Conservation (phyloP, 2,329 filamentous ascomycete genomes). For the Camillea tinctor region DNA sequence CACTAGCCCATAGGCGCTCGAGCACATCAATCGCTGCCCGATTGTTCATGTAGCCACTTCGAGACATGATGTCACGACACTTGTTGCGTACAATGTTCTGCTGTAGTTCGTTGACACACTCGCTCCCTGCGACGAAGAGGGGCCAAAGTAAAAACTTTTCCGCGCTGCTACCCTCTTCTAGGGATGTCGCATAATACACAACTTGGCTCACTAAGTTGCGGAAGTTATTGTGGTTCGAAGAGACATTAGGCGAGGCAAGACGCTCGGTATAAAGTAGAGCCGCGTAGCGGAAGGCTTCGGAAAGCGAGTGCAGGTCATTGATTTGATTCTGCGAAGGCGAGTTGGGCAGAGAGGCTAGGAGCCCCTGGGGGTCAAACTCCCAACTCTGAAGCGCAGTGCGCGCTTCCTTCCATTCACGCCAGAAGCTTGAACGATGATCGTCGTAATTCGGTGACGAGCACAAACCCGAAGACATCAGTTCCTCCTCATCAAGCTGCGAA, state of each 20-base stretch:
- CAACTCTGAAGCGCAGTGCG: conserved; percentile 75
- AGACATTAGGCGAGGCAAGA: conserved; percentile 71
- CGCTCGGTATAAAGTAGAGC: conserved; percentile 89
- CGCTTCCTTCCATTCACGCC: conserved; percentile 82
- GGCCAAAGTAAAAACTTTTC: conserved; percentile 95
- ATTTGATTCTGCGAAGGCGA: conserved; percentile 59
- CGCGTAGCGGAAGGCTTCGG: conserved; percentile 85
- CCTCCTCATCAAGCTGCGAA: conserved; percentile 54
- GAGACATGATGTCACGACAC: conserved; percentile 81
- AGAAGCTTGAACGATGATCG: conserved; percentile 67
- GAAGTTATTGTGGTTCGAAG: conserved; percentile 73
- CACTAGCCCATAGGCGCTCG: conserved; percentile 76
- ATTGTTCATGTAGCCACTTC: conserved; percentile 93
- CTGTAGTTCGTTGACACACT: conserved; percentile 80
- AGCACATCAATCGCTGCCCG: conserved; percentile 80
- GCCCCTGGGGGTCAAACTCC: conserved; percentile 64
- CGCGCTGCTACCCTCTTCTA: conserved; percentile 68
- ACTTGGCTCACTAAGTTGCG: conserved; percentile 80
- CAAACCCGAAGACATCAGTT: conserved; percentile 43
- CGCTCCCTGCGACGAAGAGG: conserved; percentile 84
- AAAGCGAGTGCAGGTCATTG: conserved; percentile 76
- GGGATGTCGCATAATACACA: conserved; percentile 77
- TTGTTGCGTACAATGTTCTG: conserved; percentile 76
- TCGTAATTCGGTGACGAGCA: conserved; percentile 49
- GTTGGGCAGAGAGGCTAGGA: conserved; percentile 50